Evolutionary conservation across 257 asterid species (phyloP), one percentile per base, ranked within the genome.

Genomic region (Przewalskia tangutica): DNA sequence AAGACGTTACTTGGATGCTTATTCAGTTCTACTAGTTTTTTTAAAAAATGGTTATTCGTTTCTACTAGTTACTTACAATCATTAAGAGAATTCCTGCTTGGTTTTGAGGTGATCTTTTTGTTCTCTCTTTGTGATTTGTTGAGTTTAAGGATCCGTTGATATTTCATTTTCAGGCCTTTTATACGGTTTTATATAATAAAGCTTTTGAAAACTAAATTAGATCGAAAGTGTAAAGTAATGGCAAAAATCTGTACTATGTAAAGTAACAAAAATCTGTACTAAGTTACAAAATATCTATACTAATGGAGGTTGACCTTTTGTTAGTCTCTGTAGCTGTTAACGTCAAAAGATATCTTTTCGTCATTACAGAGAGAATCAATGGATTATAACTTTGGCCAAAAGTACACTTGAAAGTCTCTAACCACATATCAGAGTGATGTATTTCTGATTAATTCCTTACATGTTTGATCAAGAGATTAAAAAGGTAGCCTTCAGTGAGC

Each of bases 1-100:
- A 95, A 80, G 94, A 84, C 84, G 77, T 83, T 34, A 64, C 55
- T 83, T 85, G 81, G 77, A 38, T 70, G 68, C 77, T 81, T 48
- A 34, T 34, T n/a, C 36, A 13, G 60, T 14, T 54, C 23, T 53
- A 38, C 53, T 68, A 23, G 64, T 58, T 38, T 38, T 38, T 38
- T 56, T 8, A 7, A n/a, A 11, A 7, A 58, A 58, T 58, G 27
- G 3, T 7, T 58, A n/a, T n/a, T 58, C 64, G 7, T 58, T 58
- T 58, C 18, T 3, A 36, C 50, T 66, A 66, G 50, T 66, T 16
- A 66, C 62, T 55, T 55, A 16, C 17, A 4, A 55, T 6, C 79
- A 48, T 73, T 48, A 48, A 73, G 58, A 20, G 2, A 23, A 50
- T 68, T 42, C 80, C 76, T 73, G 79, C 67, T 48, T 71, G 84